A percentile compares a stretch with the other conserved stretches of the same genome.
These are phyloP conservation scores for Fraxinus albicans DNA, from an alignment of 305 asterid genomes.

Conservation along the genomic window DNA sequence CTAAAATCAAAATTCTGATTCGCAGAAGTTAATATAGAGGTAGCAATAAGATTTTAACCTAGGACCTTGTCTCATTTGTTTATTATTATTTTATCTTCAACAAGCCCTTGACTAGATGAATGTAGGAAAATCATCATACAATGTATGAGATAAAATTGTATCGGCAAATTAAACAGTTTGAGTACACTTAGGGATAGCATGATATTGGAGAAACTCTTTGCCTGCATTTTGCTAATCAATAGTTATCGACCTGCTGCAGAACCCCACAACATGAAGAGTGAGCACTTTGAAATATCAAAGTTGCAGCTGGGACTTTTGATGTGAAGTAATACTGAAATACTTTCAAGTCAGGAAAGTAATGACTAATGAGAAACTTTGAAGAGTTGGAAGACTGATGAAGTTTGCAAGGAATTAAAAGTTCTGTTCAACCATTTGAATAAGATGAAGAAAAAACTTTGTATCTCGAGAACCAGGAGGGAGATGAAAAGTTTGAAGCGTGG, in stretches of 20 bases:
- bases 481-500: not conserved
- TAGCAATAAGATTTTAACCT: not conserved
- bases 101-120: not conserved
- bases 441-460: not conserved
- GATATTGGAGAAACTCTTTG: not conserved
- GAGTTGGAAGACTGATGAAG: not conserved
- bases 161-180: not conserved
- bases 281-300: not conserved
- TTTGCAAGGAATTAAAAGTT: not conserved
- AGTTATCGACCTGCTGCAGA: not conserved
- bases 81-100: not conserved
- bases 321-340: not conserved
- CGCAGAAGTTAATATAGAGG: not conserved
- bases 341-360: not conserved
- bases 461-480: not conserved
- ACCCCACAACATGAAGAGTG: not conserved
- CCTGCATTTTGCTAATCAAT: not conserved
- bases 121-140: not conserved
- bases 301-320: not conserved
- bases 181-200: not conserved
- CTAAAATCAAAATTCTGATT: not conserved
- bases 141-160: not conserved
- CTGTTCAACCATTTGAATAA: not conserved
- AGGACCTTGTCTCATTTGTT: not conserved
- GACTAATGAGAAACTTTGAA: not conserved